These are phyloP conservation scores for Discostella stelligeroides DNA, from an alignment of 108 stramenopile species.

Conservation along the genomic window DNA sequence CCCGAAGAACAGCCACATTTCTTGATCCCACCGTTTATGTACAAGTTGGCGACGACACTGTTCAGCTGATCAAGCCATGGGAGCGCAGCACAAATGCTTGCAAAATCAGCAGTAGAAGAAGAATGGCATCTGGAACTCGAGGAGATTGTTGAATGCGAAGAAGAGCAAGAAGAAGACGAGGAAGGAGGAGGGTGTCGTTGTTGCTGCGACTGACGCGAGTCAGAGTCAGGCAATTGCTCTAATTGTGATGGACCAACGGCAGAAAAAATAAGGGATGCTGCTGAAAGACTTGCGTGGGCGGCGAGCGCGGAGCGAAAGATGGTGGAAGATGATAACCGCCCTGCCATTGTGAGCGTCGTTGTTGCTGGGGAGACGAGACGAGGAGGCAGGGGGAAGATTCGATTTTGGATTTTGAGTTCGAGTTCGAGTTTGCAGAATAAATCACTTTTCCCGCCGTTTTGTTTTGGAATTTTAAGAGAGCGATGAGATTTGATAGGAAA, in stretches of 20 bases:
- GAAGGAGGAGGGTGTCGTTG: background rate
- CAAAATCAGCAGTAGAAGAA: too few relatives aligned
- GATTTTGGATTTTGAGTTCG: too few relatives aligned
- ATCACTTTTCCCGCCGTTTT: too few relatives aligned
- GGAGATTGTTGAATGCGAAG: too few relatives aligned
- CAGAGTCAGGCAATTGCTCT: background rate
- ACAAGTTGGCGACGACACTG: conserved; percentile 31
- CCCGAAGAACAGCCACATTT: conserved; percentile 1
- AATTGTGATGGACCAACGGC: conserved; percentile 17
- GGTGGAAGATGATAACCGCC: conserved; percentile 14
- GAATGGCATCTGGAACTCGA: too few relatives aligned
- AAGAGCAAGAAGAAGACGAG: background rate
- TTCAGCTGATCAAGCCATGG: conserved; percentile 48
- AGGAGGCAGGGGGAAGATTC: too few relatives aligned
- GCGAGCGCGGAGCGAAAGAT: conserved; percentile 18
- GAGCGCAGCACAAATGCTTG: conserved; percentile 12
- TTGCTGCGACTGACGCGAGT: background rate
- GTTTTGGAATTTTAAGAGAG: too few relatives aligned
- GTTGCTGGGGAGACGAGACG: too few relatives aligned
- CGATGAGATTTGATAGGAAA: background rate
- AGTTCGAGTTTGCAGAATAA: too few relatives aligned
- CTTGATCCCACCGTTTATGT: conserved; percentile 16
- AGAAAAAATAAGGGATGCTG: conserved; percentile 30
- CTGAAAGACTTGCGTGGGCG: conserved; percentile 21
- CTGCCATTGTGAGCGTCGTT: background rate